Percentiles rank a stretch among this genome's conserved stretches.
Conservation (phyloP, 768 basidiomycete genomes). For the Piloderma croceum region DNA sequence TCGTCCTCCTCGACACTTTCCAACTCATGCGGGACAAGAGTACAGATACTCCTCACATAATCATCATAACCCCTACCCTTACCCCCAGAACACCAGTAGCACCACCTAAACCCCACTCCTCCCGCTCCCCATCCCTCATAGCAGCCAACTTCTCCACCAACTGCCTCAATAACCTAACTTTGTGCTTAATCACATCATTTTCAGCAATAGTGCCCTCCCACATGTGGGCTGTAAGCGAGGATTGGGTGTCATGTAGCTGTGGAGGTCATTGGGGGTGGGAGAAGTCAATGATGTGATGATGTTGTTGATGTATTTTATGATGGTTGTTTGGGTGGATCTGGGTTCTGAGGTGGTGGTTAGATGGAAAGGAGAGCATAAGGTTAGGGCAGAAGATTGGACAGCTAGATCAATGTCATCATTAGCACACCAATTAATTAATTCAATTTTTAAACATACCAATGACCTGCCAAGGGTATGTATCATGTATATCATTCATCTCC, state of each 20-base stretch:
- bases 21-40: slow-evolving; percentile 62
- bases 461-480: slow-evolving; percentile 84
- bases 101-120: slow-evolving; percentile 7
- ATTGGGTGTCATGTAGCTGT: slow-evolving; percentile 87
- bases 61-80: slow-evolving; percentile 57
- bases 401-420: slow-evolving; percentile 42
- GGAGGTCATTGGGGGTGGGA: slow-evolving; percentile 57
- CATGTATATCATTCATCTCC: slow-evolving; percentile 87
- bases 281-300: not conserved
- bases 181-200: slow-evolving; percentile 77
- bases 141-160: not conserved
- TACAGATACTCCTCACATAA: slow-evolving; percentile 68
- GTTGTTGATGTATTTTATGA: not conserved
- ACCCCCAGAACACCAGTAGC: slow-evolving; percentile 19
- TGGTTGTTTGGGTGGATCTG: not conserved
- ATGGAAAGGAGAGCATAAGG: too few relatives aligned
- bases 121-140: not conserved
- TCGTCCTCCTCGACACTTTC: slow-evolving; percentile 75
- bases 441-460: slow-evolving; percentile 44
- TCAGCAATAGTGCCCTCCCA: slow-evolving; percentile 78
- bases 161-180: slow-evolving; percentile 41
- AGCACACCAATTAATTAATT: slow-evolving; percentile 4
- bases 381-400: slow-evolving; percentile 55
- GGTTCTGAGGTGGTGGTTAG: too few relatives aligned
- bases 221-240: slow-evolving; percentile 67